Evolutionary conservation across 108 stramenopile genomes (phyloP), one percentile per base, ranked within the genome.

Genomic region (Hondaea fermentalgiana): DNA sequence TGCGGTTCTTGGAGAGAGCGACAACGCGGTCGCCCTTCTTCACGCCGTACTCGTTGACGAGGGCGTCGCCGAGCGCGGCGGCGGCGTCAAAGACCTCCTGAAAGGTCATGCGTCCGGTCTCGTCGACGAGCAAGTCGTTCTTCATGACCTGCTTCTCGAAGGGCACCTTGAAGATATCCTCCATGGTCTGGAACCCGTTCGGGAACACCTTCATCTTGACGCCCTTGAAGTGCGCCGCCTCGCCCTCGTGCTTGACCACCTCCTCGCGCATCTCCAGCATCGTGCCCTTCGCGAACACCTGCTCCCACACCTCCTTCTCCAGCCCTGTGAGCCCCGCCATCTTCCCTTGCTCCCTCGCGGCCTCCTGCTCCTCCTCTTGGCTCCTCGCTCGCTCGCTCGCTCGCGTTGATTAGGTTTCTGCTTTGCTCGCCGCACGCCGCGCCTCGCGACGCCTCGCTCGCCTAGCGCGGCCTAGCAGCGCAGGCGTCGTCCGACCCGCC

Each of bases 141-240:
- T 87, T 5, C 28, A 58, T 42, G 53, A 58, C n/a, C 12, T 16
- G 57, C 16, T 28, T 23, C 23, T 23, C 35, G 3, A 8, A 19
- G 19, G 57, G 87, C 57, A 58, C 57, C 57, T 58, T 87, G 87
- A 58, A 57, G 42, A 57, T 58, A 57, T 87, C 87, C n/a, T 1
- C 57, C 23, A 87, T 12, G 17, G 87, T 87, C 57, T 87, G 87
- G 25, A 17, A 23, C 14, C 28, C 57, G 57, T 87, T 42, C 49
- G 57, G n/a, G 51, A 83, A 83, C 17, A 83, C 76, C 76, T 6
- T 28, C 45, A 25, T n/a, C 76, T 83, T 35, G 76, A 83, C 76
- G 51, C 76, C 76, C 51, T 83, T 83, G n/a, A 53, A 53, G 51
- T 83, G 76, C n/a, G 76, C 49, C 49, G 76, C 45, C 64, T 69